A percentile compares a stretch with the other conserved stretches of the same genome.
Conservation (phyloP, 345 rosid species). For the Theobroma cacao region DNA sequence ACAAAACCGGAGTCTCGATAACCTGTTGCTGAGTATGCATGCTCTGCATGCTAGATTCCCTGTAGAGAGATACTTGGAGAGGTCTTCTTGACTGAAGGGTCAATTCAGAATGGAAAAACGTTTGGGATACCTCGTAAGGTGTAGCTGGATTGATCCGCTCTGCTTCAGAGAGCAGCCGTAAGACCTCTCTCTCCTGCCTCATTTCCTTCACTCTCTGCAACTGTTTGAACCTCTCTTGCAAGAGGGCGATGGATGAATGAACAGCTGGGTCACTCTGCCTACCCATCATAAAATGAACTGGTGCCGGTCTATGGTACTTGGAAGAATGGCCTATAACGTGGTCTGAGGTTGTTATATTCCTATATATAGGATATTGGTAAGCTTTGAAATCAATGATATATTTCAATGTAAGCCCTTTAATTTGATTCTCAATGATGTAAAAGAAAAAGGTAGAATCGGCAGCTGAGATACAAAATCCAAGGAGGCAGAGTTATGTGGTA, state of each 20-base stretch:
- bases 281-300: slow-evolving; percentile 16
- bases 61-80: slow-evolving; percentile 14
- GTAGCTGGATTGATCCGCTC: slow-evolving; percentile 22
- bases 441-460: slow-evolving; percentile 21
- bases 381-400: slow-evolving; percentile 2
- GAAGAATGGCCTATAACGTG: not conserved
- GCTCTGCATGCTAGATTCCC: slow-evolving; percentile 19
- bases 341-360: not conserved
- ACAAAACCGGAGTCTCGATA: slow-evolving; percentile 25
- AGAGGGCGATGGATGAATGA: slow-evolving; percentile 42
- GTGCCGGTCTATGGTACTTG: not conserved
- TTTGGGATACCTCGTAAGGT: slow-evolving; percentile 11
- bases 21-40: slow-evolving; percentile 14
- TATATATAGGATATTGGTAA: slow-evolving; percentile 22
- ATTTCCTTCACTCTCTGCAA: slow-evolving; percentile 41
- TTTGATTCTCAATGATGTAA: slow-evolving; percentile 15
- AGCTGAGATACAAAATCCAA: slow-evolving; percentile 26
- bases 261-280: slow-evolving; percentile 28
- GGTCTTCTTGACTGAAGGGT: slow-evolving; percentile 21
- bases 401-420: not conserved
- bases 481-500: slow-evolving; percentile 22
- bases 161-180: slow-evolving; percentile 19
- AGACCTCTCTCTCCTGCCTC: slow-evolving; percentile 36
- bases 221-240: slow-evolving; percentile 48
- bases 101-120: slow-evolving; percentile 23